These are phyloP conservation scores for Mycena rosella DNA, from an alignment of 768 basidiomycete species.

Conservation along the genomic window DNA sequence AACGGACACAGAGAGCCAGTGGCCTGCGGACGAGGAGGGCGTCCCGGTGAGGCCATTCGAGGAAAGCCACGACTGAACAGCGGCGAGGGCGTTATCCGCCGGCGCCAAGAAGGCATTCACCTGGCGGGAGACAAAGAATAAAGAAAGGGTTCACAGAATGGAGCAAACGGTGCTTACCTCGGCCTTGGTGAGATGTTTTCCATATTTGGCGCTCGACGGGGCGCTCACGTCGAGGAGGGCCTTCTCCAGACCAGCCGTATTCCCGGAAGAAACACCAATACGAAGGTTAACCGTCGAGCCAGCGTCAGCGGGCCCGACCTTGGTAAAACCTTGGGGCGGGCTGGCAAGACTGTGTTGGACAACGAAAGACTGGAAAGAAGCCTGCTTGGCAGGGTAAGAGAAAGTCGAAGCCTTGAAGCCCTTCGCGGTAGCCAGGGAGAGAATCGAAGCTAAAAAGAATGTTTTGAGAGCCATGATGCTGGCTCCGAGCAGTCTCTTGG, in stretches of 20 bases:
- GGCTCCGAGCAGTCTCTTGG: too few relatives aligned
- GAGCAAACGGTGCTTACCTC: constrained; percentile 50
- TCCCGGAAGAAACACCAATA: constrained; percentile 47
- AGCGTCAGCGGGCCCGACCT: constrained; percentile 43
- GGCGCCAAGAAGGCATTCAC: constrained; percentile 19
- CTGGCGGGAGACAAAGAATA: too few relatives aligned
- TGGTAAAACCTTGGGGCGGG: constrained; percentile 52
- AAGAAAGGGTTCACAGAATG: background rate
- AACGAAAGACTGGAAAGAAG: background rate
- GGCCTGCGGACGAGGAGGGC: constrained; percentile 53
- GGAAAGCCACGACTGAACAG: constrained; percentile 57
- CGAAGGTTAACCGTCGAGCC: constrained; percentile 51
- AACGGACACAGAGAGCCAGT: constrained; percentile 38
- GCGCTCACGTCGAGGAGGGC: constrained; percentile 50
- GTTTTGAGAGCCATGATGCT: too few relatives aligned
- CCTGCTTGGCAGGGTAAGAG: too few relatives aligned
- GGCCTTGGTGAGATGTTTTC: constrained; percentile 53
- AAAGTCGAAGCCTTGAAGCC: too few relatives aligned
- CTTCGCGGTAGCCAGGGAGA: too few relatives aligned
- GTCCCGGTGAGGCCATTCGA: constrained; percentile 45
- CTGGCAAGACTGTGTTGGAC: constrained; percentile 21
- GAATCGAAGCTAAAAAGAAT: too few relatives aligned
- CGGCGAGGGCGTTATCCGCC: constrained; percentile 38
- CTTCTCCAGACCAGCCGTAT: constrained; percentile 47
- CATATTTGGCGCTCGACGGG: constrained; percentile 41